Percentiles rank a stretch among this genome's conserved stretches.
These are phyloP conservation scores for Starmera pachycereana DNA, from an alignment of 805 yeast genomes.

Conservation along the genomic window DNA sequence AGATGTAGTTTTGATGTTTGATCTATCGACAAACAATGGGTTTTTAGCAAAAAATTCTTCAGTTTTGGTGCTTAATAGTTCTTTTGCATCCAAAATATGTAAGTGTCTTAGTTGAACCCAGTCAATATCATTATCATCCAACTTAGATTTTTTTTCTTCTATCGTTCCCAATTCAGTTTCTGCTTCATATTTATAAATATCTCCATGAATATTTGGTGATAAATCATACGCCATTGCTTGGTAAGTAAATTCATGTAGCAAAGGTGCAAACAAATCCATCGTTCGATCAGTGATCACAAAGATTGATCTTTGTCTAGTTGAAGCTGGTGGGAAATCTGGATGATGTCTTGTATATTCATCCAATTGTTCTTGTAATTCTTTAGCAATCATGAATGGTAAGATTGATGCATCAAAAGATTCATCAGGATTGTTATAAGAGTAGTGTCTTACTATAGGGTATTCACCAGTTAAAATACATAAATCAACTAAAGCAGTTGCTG, in stretches of 20 bases:
- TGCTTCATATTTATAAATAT: constrained; percentile 41
- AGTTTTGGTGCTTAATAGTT: constrained; percentile 44
- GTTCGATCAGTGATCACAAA: constrained; percentile 76
- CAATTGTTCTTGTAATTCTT: constrained; percentile 54
- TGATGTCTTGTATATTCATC: constrained; percentile 68
- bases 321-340: constrained; percentile 51
- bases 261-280: constrained; percentile 71
- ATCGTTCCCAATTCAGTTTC: constrained; percentile 41
- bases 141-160: constrained; percentile 34
- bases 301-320: constrained; percentile 57
- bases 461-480: constrained; percentile 76
- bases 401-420: constrained; percentile 43
- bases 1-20: constrained; percentile 51
- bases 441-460: constrained; percentile 76
- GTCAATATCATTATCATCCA: constrained; percentile 54
- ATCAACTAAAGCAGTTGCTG: constrained; percentile 59
- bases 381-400: constrained; percentile 63
- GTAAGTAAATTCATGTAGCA: constrained; percentile 82
- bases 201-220: constrained; percentile 30
- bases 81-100: constrained; percentile 69
- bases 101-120: constrained; percentile 65
- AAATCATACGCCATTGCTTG: constrained; percentile 88
- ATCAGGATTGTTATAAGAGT: constrained; percentile 39
- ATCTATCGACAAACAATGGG: constrained; percentile 63
- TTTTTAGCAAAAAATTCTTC: constrained; percentile 60